phyloP scores from a whole-genome alignment of 306 rosid genomes.

The Glycine tomentella region DNA sequence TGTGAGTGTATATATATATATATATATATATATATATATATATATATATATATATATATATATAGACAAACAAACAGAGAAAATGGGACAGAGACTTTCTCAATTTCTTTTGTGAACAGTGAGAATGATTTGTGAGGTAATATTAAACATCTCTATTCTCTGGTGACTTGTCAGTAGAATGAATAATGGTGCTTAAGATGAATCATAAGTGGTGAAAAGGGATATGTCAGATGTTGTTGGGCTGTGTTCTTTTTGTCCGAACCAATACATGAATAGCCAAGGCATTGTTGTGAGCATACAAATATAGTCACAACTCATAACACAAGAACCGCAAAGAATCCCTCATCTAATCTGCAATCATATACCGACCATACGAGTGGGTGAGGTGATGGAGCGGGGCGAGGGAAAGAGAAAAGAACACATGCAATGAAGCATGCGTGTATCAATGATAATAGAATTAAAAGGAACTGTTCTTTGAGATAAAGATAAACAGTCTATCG shows the following conservation, averaged over 20 bases:
- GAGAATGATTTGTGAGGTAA: not conserved
- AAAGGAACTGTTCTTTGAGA: not conserved
- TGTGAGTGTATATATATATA: too few species aligned
- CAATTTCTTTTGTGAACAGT: not conserved
- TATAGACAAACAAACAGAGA: conserved; percentile 6
- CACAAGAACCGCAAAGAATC: not conserved
- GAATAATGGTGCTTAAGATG: not conserved
- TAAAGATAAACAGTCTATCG: not conserved
- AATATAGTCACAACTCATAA: not conserved
- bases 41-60: too few species aligned
- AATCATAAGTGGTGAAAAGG: not conserved
- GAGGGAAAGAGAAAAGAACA: not conserved
- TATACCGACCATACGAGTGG: not conserved
- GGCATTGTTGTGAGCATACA: not conserved
- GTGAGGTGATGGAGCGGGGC: not conserved
- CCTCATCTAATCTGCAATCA: not conserved
- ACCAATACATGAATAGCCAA: conserved; percentile 30
- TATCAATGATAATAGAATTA: not conserved
- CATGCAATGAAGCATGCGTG: not conserved
- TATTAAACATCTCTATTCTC: not conserved
- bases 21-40: too few species aligned
- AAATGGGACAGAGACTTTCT: not conserved
- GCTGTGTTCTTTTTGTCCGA: conserved; percentile 9
- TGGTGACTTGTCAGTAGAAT: conserved; percentile 3
- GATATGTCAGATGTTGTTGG: conserved; percentile 13